A percentile compares a stretch with the other conserved stretches of the same genome.
Evolutionary conservation across 2,329 filamentous ascomycete genomes (phyloP).

Genomic region (Trichoderma simmonsii): DNA sequence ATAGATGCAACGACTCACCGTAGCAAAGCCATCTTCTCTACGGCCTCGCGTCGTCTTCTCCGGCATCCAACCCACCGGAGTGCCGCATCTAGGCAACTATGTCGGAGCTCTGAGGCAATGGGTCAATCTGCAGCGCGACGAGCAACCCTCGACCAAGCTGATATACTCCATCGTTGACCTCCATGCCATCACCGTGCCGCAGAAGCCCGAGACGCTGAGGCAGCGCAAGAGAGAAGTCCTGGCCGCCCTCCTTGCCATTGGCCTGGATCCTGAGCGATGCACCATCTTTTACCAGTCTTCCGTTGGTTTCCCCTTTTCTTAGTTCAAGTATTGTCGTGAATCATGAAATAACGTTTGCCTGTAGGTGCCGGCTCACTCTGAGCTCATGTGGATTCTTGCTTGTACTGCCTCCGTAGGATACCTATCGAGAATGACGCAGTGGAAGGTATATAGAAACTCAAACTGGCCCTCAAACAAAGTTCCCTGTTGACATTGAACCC

Average conservation of each 20-base stretch:
- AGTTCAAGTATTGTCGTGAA: background rate
- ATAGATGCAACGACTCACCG: constrained; percentile 4
- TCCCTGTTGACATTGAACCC: background rate
- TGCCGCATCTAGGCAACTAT: constrained; percentile 95
- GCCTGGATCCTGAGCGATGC: constrained; percentile 72
- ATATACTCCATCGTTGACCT: constrained; percentile 89
- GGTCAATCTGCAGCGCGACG: constrained; percentile 70
- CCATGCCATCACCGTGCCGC: constrained; percentile 82
- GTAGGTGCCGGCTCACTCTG: constrained; percentile 72
- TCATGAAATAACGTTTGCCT: background rate
- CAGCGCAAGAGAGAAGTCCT: constrained; percentile 69
- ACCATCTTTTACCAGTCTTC: constrained; percentile 80
- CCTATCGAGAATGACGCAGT: constrained; percentile 97
- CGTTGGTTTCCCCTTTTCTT: constrained; percentile 50
- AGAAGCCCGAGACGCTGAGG: constrained; percentile 59
- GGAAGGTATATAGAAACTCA: constrained; percentile 64
- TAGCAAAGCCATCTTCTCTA: background rate
- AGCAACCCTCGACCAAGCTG: constrained; percentile 56
- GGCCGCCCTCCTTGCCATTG: constrained; percentile 78
- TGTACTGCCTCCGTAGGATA: constrained; percentile 91
- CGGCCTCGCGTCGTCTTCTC: constrained; percentile 69
- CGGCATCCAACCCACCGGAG: constrained; percentile 92
- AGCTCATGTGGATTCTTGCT: constrained; percentile 96
- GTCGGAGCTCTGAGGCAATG: constrained; percentile 85
- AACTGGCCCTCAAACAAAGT: background rate